Conservation (phyloP, 2,329 filamentous ascomycete genomes). For the Hansfordia pulvinata region DNA sequence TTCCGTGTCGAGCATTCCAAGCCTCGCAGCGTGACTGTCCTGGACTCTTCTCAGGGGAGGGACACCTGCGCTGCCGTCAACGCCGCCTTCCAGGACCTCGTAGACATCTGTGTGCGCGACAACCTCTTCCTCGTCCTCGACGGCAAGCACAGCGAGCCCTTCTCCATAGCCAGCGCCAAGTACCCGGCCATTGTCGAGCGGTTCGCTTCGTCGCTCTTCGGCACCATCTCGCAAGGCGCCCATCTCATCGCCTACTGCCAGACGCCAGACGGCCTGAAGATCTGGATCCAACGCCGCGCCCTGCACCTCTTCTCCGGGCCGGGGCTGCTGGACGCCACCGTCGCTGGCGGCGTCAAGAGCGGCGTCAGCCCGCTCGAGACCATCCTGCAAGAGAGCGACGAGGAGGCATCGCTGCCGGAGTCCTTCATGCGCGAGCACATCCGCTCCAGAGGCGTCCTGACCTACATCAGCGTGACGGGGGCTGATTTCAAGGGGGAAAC, state of each 20-base stretch:
- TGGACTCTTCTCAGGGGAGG: constrained; percentile 12
- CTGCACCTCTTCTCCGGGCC: constrained; percentile 54
- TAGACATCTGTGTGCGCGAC: constrained; percentile 15
- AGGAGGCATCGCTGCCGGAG: constrained; percentile 56
- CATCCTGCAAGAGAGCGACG: constrained; percentile 52
- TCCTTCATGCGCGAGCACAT: constrained; percentile 38
- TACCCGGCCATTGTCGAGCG: constrained; percentile 19
- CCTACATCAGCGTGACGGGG: constrained; percentile 53
- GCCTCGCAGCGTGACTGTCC: constrained; percentile 16
- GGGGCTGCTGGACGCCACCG: constrained; percentile 60
- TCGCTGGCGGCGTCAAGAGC: constrained; percentile 56
- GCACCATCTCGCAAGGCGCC: constrained; percentile 45
- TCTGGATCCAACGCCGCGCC: constrained; percentile 56
- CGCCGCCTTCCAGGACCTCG: constrained; percentile 14
- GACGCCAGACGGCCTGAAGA: constrained; percentile 11
- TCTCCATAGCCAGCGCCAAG: constrained; percentile 15
- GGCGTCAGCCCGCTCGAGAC: constrained; percentile 50
- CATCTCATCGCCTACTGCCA: constrained; percentile 48
- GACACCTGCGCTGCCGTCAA: constrained; percentile 15
- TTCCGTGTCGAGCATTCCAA: constrained; percentile 16
- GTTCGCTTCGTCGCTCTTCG: constrained; percentile 43
- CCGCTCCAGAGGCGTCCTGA: constrained; percentile 43
- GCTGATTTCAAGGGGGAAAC: constrained; percentile 50
- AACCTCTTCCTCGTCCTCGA: constrained; percentile 17
- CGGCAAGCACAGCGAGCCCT: constrained; percentile 19